phyloP scores from a whole-genome alignment of 441 rosid species.

The Corymbia citriodora region DNA sequence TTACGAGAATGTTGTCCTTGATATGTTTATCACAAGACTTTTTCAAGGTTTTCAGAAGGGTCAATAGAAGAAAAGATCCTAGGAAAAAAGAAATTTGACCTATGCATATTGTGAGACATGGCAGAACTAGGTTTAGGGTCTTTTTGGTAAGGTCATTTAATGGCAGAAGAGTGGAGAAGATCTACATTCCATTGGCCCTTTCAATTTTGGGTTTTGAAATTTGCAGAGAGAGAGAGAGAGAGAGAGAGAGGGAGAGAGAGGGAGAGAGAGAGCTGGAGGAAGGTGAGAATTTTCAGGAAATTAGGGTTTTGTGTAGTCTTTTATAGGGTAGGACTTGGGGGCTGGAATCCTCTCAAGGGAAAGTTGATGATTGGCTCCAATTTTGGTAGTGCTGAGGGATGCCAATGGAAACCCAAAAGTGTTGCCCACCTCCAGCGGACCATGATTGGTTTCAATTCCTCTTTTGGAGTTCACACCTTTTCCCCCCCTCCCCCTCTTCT shows the following conservation, averaged over 20 bases:
- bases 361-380: not conserved
- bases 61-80: not conserved
- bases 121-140: not conserved
- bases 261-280: not conserved
- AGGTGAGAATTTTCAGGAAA: not conserved
- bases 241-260: not conserved
- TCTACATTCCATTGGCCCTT: not conserved
- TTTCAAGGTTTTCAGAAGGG: not conserved
- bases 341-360: not conserved
- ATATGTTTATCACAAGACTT: not conserved
- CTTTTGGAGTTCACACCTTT: not conserved
- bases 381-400: not conserved
- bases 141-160: not conserved
- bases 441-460: not conserved
- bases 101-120: no score
- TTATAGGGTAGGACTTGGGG: not conserved
- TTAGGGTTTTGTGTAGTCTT: not conserved
- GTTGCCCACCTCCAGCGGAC: not conserved
- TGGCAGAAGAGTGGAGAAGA: not conserved
- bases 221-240: not conserved
- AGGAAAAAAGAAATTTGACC: not conserved
- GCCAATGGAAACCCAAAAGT: not conserved
- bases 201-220: not conserved
- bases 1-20: not conserved
- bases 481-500: no score